Base-by-base conservation (phyloP, 1,284 basidiomycete species). In the Sphaerobolus stellatus region DNA sequence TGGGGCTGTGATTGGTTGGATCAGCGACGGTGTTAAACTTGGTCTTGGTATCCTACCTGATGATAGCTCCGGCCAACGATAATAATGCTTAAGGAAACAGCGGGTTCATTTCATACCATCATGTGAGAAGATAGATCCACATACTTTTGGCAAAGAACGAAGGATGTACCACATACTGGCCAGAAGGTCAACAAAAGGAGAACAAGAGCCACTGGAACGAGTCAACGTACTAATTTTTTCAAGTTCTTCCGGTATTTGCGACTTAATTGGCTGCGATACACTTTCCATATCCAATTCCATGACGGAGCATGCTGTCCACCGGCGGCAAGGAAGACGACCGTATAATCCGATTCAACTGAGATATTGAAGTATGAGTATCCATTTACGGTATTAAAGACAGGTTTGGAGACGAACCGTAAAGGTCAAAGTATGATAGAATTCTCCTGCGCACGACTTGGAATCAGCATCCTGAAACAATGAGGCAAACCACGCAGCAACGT, bases 231-330 rank as follows among this genome's bases (percentile, higher is more conserved):
- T 69, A 93, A 66, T 65, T 83, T 82, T 68, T 94, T 93, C 56
- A 94, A 70, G 65, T 94, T 92, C 74, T 94, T 94, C 52, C 92
- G 81, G 66, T 92, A 94, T 69, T 91, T 92, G 51, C 90, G 75
- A 65, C 80, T 88, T 36, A 92, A 71, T 31, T 52, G 50, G 64
- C 86, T 86, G 27, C 89, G 78, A 66, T 93, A 92, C 1, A 90
- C 88, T 64, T 90, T 91, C 91, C 91, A 93, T 29, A 93, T 80
- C 90, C 90, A 94, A 59, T 86, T 90, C 91, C 91, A 92, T 33
- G 81, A 79, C 7, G 91, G 91, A 2, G 83, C 80, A 70, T 92
- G 75, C 58, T 75, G 77, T 2, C 82, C 83, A n/a, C 89, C 91
- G 2, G 89, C 86, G 27, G 90, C 88, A 60, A 94, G 88, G 71